These are phyloP conservation scores for Hyphopichia pseudoburtonii DNA, from an alignment of 1,139 yeast species.

Conservation along the genomic window DNA sequence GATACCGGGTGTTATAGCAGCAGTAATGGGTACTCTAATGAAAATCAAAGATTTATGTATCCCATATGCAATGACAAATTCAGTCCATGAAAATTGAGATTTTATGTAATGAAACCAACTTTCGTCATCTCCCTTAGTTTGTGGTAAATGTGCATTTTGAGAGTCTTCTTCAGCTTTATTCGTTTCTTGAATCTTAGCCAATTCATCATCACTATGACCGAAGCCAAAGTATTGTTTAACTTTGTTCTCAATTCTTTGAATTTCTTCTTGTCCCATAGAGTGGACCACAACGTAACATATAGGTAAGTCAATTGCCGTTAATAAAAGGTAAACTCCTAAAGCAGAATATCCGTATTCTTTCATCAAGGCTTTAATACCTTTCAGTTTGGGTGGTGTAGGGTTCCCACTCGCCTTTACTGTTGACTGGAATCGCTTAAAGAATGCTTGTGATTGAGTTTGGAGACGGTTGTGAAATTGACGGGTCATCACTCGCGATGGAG, in stretches of 20 bases:
- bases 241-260: constrained; percentile 63
- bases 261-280: constrained; percentile 78
- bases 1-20: constrained; percentile 85
- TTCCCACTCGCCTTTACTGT: constrained; percentile 8
- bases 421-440: constrained; percentile 21
- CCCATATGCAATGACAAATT: constrained; percentile 89
- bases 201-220: constrained; percentile 46
- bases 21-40: constrained; percentile 83
- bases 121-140: constrained; percentile 8
- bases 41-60: constrained; percentile 83
- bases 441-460: constrained; percentile 1
- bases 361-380: constrained; percentile 66
- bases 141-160: constrained; percentile 12
- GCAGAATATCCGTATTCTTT: constrained; percentile 92
- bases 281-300: constrained; percentile 81
- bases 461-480: not conserved
- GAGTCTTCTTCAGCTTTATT: constrained; percentile 24
- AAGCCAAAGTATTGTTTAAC: constrained; percentile 61
- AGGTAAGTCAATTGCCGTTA: constrained; percentile 77
- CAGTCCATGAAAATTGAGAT: constrained; percentile 54
- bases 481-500: not conserved
- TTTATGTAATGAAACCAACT: constrained; percentile 25
- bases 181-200: constrained; percentile 33
- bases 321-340: constrained; percentile 73
- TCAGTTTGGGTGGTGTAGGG: constrained; percentile 26